Evolutionary conservation across 768 basidiomycete species (phyloP), one percentile per base, ranked within the genome.

Genomic region (Russula griseocarnosa): DNA sequence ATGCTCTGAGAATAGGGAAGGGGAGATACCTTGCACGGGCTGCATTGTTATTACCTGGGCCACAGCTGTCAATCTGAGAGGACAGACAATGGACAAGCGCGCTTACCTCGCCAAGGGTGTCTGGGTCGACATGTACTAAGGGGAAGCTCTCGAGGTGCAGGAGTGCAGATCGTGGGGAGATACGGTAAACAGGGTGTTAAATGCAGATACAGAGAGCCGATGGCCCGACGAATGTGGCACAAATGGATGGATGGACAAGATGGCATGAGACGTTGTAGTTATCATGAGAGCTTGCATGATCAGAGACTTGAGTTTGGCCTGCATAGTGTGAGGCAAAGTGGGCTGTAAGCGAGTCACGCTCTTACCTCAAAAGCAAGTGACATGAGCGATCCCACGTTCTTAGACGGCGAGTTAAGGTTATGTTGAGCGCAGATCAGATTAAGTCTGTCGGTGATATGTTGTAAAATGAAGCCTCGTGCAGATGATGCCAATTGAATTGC

Each of bases 291-390:
- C 88, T 68, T 88, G 88, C 1, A 86, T 89, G 67, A 93, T 87
- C 30, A 92, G 82, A 62, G 92, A 88, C 71, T 93, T 93, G 5
- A 93, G 79, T 71, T 90, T 90, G 20, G 88, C 88, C 89, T 91
- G 65, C 18, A 38, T 28, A 44, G 3, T 32, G 54, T 61, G 44
- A 52, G 58, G 49, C 10, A 24, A 20, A 60, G 24, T 61, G 26
- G 57, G 18, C 1, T 38, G 62, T 59, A 1, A 28, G 9, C 16
- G 11, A 22, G 11, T 20, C 24, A 28, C 14, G 7, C 34, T 22
- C 76, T 11, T 64, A 88, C 89, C 79, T 93, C 90, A 69, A 86
- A 87, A 2, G 90, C 90, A 54, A 90, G 80, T 73, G 85, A 84
- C 80, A 92, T 82, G 3, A 92, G 77, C 3, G 84, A 78, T 14